Evolutionary conservation across 495 filamentous ascomycete genomes (phyloP), one percentile per base, ranked within the genome.

Genomic region (Tetracladium setigerum): DNA sequence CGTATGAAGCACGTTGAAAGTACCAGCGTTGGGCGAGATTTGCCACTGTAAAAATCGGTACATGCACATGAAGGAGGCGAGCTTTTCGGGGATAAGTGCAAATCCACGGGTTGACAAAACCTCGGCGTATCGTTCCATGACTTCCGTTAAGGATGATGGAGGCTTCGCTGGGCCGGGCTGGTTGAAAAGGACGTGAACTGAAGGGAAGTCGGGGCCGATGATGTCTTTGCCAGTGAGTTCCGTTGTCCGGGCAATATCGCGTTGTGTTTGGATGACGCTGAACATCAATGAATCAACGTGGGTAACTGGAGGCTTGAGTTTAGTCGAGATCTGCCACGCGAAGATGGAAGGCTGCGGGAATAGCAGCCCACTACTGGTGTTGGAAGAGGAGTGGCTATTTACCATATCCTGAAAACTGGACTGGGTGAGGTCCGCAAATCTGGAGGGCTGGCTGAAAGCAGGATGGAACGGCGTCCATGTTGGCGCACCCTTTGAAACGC

Each of bases 31-130:
- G 2, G 62, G 59, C 7, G 47, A 54, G n/a, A 64, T 58, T 27
- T 61, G 54, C 60, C 61, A 64, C 50, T 56, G 57, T 9, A 62
- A 16, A 14, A 62, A 54, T 13, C 50, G 46, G 27, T 59, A 59
- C 56, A 59, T 59, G 40, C 53, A 56, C 49, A 59, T 56, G 35
- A 59, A 59, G 0, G 49, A 50, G 1, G 49, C 53, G 4, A 59
- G 49, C 30, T 51, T 55, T 30, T 59, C 56, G 2, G 56, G 56
- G 11, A 53, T 48, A 6, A 45, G 43, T 12, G 49, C 49, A 35
- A 59, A 59, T 15, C 56, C 56, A 10, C 56, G 52, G 14, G 13
- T 39, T 16, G 52, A 49, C 13, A 55, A 46, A 14, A 57, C 47
- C 14, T 32, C 44, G 13, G 47, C 43, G 36, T 59, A 59, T 34